phyloP scores from a whole-genome alignment of 78 protist species.

The Tieghemostelium lacteum region DNA sequence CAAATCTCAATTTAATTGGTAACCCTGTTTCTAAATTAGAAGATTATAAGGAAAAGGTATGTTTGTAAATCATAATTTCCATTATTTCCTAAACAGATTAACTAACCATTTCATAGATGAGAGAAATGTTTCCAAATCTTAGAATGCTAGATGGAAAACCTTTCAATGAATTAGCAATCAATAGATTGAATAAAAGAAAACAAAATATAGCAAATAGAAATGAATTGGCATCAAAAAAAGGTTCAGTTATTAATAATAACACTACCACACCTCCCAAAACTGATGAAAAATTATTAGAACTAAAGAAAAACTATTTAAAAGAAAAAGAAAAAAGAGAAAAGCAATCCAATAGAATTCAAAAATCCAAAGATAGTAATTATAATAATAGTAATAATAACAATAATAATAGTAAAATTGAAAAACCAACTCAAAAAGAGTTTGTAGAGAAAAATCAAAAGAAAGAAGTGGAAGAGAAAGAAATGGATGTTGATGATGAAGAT shows the following conservation, averaged over 20 bases:
- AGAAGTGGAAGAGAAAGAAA: not conserved
- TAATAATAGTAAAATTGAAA: not conserved
- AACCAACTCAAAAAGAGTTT: not conserved
- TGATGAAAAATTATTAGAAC: not conserved
- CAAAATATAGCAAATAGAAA: constrained; percentile 8
- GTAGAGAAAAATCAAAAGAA: not conserved
- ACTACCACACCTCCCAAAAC: not conserved
- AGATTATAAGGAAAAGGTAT: no score
- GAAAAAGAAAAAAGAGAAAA: not conserved
- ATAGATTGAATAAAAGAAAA: constrained; percentile 19
- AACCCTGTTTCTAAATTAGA: constrained; percentile 32
- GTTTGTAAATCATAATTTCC: no score
- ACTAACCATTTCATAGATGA: constrained; percentile 27
- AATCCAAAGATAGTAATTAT: not conserved
- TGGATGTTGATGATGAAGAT: not conserved
- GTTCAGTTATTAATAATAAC: not conserved
- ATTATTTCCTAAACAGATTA: constrained; percentile 23
- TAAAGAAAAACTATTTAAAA: not conserved
- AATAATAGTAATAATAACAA: not conserved
- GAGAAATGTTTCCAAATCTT: no score
- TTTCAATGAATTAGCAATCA: constrained; percentile 25
- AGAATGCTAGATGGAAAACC: constrained; percentile 60
- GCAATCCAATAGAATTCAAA: not conserved
- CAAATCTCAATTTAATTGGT: constrained; percentile 36
- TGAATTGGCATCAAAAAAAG: not conserved